A percentile compares a stretch with the other conserved stretches of the same genome.
Conservation (phyloP, 495 filamentous ascomycete species). For the Neurospora sp. region DNA sequence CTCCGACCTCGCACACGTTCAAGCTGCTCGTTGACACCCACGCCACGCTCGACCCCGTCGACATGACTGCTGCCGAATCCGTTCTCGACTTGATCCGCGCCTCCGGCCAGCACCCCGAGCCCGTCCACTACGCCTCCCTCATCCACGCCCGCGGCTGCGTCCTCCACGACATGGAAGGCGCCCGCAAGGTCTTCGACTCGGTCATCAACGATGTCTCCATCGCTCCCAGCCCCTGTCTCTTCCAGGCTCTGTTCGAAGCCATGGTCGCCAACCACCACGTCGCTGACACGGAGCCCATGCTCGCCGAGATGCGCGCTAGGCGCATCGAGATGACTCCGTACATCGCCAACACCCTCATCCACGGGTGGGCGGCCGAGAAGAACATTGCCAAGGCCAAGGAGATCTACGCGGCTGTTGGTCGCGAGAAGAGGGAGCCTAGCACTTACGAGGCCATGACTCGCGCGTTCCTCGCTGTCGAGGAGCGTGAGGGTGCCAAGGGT, state of each 20-base stretch:
- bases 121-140: constrained; percentile 89
- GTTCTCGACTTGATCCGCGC: constrained; percentile 70
- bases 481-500: constrained; percentile 57
- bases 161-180: constrained; percentile 77
- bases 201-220: constrained; percentile 57
- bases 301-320: constrained; percentile 59
- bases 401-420: constrained; percentile 66
- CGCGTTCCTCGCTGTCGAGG: constrained; percentile 75
- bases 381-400: constrained; percentile 66
- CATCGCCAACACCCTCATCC: constrained; percentile 98
- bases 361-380: constrained; percentile 85
- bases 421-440: constrained; percentile 77
- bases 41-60: constrained; percentile 83
- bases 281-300: constrained; percentile 58
- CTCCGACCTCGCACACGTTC: constrained; percentile 90
- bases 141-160: constrained; percentile 96
- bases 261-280: constrained; percentile 93
- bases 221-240: constrained; percentile 70
- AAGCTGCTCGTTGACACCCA: constrained; percentile 96
- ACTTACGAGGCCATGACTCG: constrained; percentile 99
- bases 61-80: constrained; percentile 81
- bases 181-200: constrained; percentile 68
- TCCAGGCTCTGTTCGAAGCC: constrained; percentile 89
- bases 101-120: constrained; percentile 67
- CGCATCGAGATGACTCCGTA: constrained; percentile 86